phyloP scores from a whole-genome alignment of 192 early-diverging fungal species.

The Linnemannia hyalina region DNA sequence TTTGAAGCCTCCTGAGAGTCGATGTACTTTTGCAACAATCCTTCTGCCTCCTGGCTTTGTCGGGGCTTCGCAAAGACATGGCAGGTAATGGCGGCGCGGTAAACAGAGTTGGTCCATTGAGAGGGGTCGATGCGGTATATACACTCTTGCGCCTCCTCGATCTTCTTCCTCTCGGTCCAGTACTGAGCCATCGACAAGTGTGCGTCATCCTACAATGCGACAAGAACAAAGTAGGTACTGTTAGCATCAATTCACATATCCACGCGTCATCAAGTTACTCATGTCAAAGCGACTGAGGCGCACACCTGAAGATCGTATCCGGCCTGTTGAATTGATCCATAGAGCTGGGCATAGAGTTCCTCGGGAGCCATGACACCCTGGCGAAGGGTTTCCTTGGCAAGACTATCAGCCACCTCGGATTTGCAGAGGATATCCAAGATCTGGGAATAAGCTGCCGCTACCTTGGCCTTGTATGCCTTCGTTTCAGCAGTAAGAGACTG shows the following conservation, averaged over 20 bases:
- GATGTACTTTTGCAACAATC: conserved; percentile 32
- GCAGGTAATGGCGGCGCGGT: conserved; percentile 33
- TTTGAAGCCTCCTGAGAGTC: not conserved
- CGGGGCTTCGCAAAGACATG: conserved; percentile 36
- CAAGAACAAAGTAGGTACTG: not conserved
- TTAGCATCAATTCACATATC: not conserved
- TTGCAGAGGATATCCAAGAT: conserved; percentile 44
- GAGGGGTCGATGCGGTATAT: conserved; percentile 15
- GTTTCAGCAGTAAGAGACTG: not conserved
- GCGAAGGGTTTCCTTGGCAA: conserved; percentile 31
- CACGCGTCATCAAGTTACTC: no score
- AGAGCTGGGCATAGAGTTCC: conserved; percentile 40
- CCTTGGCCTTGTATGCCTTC: not conserved
- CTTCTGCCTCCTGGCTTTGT: conserved; percentile 40
- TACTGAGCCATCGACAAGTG: conserved; percentile 44
- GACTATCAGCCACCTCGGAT: conserved; percentile 1
- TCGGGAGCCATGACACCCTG: conserved; percentile 48
- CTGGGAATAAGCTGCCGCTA: conserved; percentile 22
- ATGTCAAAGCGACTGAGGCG: not conserved
- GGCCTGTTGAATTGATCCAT: conserved; percentile 36
- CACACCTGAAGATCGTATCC: conserved; percentile 41
- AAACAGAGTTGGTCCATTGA: conserved; percentile 23
- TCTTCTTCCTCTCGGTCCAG: conserved; percentile 23
- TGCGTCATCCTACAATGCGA: conserved; percentile 19
- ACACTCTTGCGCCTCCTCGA: conserved; percentile 44